These are phyloP conservation scores for Persicaria tinctoria DNA, from an alignment of 148 eudicot species.

Conservation along the genomic window DNA sequence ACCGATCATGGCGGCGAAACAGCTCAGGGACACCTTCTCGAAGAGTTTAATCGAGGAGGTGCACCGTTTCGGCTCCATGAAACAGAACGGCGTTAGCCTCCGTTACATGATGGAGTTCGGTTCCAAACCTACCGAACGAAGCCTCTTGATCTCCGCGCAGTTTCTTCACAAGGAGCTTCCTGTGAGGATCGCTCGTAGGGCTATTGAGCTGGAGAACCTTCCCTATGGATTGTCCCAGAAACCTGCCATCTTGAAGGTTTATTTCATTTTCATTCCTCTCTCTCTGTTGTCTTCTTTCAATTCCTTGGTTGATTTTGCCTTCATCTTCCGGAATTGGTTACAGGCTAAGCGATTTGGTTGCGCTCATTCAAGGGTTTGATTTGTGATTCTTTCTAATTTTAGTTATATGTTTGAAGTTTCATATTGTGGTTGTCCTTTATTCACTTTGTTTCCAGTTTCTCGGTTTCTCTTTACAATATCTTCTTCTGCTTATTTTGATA, in stretches of 20 bases:
- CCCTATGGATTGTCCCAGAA: conserved; percentile 82
- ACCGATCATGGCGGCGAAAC: conserved; percentile 61
- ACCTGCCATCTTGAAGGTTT: conserved; percentile 79
- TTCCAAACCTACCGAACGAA: conserved; percentile 49
- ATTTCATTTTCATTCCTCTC: not conserved
- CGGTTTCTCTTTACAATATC: too few species aligned
- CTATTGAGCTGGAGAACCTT: conserved; percentile 64
- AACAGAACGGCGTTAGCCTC: conserved; percentile 76
- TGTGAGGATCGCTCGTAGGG: conserved; percentile 68
- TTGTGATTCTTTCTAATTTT: not conserved
- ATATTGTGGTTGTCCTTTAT: not conserved
- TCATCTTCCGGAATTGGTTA: not conserved
- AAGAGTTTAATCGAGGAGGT: conserved; percentile 59
- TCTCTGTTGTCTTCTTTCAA: not conserved
- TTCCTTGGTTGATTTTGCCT: not conserved
- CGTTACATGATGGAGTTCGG: conserved; percentile 95
- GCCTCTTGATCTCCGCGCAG: conserved; percentile 67
- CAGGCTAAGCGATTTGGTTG: not conserved
- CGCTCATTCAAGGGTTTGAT: not conserved
- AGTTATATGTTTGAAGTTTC: not conserved
- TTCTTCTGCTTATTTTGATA: not conserved
- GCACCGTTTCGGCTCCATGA: conserved; percentile 60
- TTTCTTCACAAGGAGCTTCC: conserved; percentile 89
- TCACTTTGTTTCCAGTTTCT: too few species aligned
- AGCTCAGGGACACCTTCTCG: conserved; percentile 35